Conservation (phyloP, 2,329 filamentous ascomycete species). For the Colletotrichum gloeosporioides region DNA sequence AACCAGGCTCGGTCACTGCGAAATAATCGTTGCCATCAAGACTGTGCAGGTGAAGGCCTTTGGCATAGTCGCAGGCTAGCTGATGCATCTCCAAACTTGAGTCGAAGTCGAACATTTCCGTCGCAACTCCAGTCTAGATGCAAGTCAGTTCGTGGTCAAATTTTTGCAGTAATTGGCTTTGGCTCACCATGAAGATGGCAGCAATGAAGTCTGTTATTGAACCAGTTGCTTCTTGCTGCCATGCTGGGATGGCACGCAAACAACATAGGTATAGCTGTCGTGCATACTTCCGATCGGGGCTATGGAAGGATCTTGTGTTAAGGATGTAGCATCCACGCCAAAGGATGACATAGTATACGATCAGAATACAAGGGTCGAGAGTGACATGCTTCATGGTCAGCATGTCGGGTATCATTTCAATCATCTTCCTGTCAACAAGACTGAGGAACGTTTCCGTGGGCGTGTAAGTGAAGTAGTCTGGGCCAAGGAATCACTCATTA, state of each 20-base stretch:
- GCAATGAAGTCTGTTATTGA: slow-evolving; percentile 34
- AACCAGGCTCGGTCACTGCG: background rate
- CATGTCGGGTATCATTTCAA: slow-evolving; percentile 35
- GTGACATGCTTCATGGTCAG: slow-evolving; percentile 30
- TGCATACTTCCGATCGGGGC: slow-evolving; percentile 24
- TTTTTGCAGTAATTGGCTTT: accelerated
- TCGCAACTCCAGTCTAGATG: slow-evolving; percentile 29
- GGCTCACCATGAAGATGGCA: slow-evolving; percentile 31
- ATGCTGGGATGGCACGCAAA: slow-evolving; percentile 31
- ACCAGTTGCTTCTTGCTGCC: slow-evolving; percentile 35
- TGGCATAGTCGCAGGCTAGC: slow-evolving; percentile 33
- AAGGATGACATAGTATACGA: slow-evolving; percentile 36
- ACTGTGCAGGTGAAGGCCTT: slow-evolving; percentile 33
- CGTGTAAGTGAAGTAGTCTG: slow-evolving; percentile 34
- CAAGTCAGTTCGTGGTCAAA: background rate
- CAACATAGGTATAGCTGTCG: slow-evolving; percentile 32
- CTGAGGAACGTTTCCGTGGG: slow-evolving; percentile 31
- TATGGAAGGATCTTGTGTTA: background rate
- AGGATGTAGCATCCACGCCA: slow-evolving; percentile 30
- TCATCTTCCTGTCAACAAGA: slow-evolving; percentile 29
- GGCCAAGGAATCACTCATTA: background rate
- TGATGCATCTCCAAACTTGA: slow-evolving; percentile 34
- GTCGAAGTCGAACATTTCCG: slow-evolving; percentile 36
- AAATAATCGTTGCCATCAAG: slow-evolving; percentile 29
- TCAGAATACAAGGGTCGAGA: slow-evolving; percentile 31